phyloP scores from a whole-genome alignment of 768 basidiomycete genomes.

The Lactifluus piperatus region DNA sequence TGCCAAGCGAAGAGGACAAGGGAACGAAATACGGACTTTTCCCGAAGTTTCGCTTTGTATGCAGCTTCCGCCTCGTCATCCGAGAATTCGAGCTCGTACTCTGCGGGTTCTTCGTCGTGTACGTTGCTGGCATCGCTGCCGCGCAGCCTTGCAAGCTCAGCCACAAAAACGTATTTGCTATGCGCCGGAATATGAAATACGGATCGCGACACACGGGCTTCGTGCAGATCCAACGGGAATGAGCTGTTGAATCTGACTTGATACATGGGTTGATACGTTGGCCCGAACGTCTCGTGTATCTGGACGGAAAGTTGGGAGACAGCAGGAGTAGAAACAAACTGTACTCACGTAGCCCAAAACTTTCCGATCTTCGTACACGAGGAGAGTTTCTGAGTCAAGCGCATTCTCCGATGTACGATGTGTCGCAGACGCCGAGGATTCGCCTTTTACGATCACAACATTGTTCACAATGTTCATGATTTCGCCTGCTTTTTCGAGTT shows the following conservation, averaged over 20 bases:
- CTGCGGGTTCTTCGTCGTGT: slow-evolving; percentile 88
- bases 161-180: slow-evolving; percentile 79
- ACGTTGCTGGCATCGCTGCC: slow-evolving; percentile 94
- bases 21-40: slow-evolving; percentile 36
- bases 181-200: slow-evolving; percentile 78
- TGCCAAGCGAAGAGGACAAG: not conserved
- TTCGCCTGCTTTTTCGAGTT: slow-evolving; percentile 68
- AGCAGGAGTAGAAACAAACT: not conserved
- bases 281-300: slow-evolving; percentile 95
- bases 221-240: slow-evolving; percentile 51
- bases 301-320: slow-evolving; percentile 28
- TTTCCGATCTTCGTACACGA: slow-evolving; percentile 82
- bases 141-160: slow-evolving; percentile 57
- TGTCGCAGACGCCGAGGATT: slow-evolving; percentile 33
- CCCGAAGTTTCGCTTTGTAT: slow-evolving; percentile 52
- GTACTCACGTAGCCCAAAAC: slow-evolving; percentile 82
- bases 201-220: slow-evolving; percentile 45
- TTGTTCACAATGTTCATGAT: slow-evolving; percentile 66
- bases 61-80: slow-evolving; percentile 89
- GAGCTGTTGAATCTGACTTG: slow-evolving; percentile 70
- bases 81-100: slow-evolving; percentile 87
- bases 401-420: slow-evolving; percentile 49
- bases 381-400: slow-evolving; percentile 81
- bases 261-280: slow-evolving; percentile 84
- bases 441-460: slow-evolving; percentile 65